Percentiles rank a stretch among this genome's conserved stretches.
Conservation (phyloP, 2,329 filamentous ascomycete genomes). For the Monosporascus sp. region DNA sequence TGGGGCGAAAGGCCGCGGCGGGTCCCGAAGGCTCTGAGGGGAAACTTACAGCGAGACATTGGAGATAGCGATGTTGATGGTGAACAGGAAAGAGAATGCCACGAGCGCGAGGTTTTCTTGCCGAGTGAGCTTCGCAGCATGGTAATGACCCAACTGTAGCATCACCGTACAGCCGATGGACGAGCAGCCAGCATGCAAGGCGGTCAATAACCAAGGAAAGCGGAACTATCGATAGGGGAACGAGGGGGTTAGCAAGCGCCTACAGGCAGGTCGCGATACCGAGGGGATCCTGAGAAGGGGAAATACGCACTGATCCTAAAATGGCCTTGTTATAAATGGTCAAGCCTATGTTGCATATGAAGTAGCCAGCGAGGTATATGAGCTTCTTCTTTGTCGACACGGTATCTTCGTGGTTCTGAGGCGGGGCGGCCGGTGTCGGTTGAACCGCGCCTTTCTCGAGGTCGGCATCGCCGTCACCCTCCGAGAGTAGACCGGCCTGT, state of each 20-base stretch:
- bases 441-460: background rate
- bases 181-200: slow-evolving; percentile 52
- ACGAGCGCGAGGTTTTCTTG: slow-evolving; percentile 51
- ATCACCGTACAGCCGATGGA: slow-evolving; percentile 51
- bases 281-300: background rate
- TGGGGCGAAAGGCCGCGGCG: background rate
- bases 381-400: slow-evolving; percentile 3
- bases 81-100: slow-evolving; percentile 56
- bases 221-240: slow-evolving; percentile 37
- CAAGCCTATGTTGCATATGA: slow-evolving; percentile 43
- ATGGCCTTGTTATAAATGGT: slow-evolving; percentile 58
- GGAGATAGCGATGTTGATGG: slow-evolving; percentile 59
- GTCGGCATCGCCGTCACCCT: background rate
- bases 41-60: slow-evolving; percentile 51
- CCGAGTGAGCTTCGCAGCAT: slow-evolving; percentile 44
- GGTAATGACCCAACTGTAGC: slow-evolving; percentile 46
- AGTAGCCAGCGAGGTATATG: slow-evolving; percentile 41
- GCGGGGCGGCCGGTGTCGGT: background rate
- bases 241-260: slow-evolving; percentile 3
- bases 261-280: background rate
- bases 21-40: background rate
- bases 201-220: slow-evolving; percentile 57
- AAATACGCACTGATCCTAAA: slow-evolving; percentile 40
- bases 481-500: background rate
- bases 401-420: slow-evolving; percentile 2